Evolutionary conservation across 1,139 yeast species (phyloP).

Genomic region (Kodamaea derodonti): DNA sequence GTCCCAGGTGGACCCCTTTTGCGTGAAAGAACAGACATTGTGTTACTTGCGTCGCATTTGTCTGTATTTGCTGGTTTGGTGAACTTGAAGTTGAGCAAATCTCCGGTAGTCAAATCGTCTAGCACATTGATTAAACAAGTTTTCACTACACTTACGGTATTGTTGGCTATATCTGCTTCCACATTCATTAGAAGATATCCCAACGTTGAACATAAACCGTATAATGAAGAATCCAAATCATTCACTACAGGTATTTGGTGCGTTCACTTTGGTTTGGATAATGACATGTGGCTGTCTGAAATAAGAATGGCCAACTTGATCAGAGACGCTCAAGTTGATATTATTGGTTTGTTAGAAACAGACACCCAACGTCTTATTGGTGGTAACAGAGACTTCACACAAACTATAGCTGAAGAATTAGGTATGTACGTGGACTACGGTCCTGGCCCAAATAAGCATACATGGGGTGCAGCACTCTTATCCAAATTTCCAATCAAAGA

Average conservation of each 20-base stretch:
- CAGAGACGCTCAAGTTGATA: constrained; percentile 81
- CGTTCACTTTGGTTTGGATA: constrained; percentile 92
- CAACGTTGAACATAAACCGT: constrained; percentile 59
- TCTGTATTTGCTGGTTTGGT: constrained; percentile 44
- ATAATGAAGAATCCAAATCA: constrained; percentile 68
- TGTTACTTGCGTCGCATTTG: constrained; percentile 43
- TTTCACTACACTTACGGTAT: constrained; percentile 22
- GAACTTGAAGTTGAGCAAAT: constrained; percentile 28
- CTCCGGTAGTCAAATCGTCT: background rate
- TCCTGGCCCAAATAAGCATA: constrained; percentile 96
- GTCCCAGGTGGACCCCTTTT: constrained; percentile 90
- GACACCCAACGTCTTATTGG: constrained; percentile 93
- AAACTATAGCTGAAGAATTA: constrained; percentile 84
- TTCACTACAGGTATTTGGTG: constrained; percentile 98
- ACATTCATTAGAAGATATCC: constrained; percentile 60
- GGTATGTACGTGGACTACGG: constrained; percentile 96
- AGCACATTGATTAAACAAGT: constrained; percentile 20
- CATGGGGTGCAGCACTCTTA: constrained; percentile 94
- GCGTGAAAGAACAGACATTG: constrained; percentile 82
- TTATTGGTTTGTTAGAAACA: constrained; percentile 84
- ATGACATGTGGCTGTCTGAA: constrained; percentile 98
- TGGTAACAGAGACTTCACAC: constrained; percentile 93
- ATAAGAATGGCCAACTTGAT: constrained; percentile 82
- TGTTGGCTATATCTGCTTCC: constrained; percentile 30
- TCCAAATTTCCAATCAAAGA: constrained; percentile 91